Evolutionary conservation across 345 rosid species (phyloP), one percentile per base, ranked within the genome.

Genomic region (Citrus hindsii): DNA sequence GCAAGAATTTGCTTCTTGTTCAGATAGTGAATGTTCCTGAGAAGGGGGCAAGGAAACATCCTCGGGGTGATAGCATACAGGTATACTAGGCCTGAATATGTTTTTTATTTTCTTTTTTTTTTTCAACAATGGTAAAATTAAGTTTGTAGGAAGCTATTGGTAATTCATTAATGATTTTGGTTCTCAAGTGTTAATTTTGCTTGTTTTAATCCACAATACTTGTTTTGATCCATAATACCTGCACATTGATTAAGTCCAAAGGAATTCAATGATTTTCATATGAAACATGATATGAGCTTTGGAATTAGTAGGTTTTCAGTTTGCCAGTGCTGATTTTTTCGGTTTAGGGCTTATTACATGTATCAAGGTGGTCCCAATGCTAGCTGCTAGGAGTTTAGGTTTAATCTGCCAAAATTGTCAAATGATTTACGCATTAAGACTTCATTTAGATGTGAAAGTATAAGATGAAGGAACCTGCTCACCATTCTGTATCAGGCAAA

Each of bases 1-100:
- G 63, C 18, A 38, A 76, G 53, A 76, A 33, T 66, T 84, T 63
- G 85, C 46, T 61, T 83, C 55, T 68, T 81, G 37, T 74, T 55
- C 95, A 95, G 99, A 88, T 90, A 33, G 98, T 95, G 51, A 95
- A 89, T 82, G 98, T 95, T 86, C 99, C 99, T 32, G 98, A 94
- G 90, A 95, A 95, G 80, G 99, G 98, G 56, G 96, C 98, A 67
- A 92, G 99, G 87, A 95, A 95, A 87, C 99, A 95, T 87, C 98
- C 99, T 75, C 90, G 98, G 71, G 94, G 95, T 79, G 98, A 93
- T 84, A 95, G 89, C 84, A 87, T 95, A 86, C 99, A 95, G 97
- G 99, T 95, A 83, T 67, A 35, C 51, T 59, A 33, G 40, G 46
- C 32, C 69, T 13, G 19, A 55, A 53, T 46, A 38, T 40, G 19